Evolutionary conservation across 768 basidiomycete species (phyloP).

Genomic region (Obba rivulosa): DNA sequence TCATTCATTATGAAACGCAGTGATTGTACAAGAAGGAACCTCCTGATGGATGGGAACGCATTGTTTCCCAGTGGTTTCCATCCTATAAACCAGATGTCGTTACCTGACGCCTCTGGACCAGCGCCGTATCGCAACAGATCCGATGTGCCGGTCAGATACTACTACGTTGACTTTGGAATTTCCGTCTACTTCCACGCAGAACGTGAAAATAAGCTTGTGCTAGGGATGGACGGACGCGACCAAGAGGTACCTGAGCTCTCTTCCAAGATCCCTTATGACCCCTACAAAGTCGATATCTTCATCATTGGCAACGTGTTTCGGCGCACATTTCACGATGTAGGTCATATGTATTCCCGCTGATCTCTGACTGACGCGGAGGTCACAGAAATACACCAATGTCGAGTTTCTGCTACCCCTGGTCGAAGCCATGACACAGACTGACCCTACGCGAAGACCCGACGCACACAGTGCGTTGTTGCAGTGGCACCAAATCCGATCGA

Average conservation of each 20-base stretch:
- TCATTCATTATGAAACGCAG: constrained; percentile 5
- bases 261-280: constrained; percentile 14
- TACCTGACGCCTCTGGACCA: background rate
- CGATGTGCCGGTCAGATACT: constrained; percentile 14
- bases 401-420: background rate
- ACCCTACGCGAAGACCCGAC: background rate
- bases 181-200: too few relatives aligned
- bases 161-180: constrained; percentile 19
- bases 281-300: constrained; percentile 22
- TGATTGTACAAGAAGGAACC: constrained; percentile 16
- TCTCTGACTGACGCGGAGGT: background rate
- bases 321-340: constrained; percentile 13
- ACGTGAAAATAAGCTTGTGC: background rate
- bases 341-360: background rate
- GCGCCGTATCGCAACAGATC: background rate
- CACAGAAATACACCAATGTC: background rate
- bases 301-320: constrained; percentile 20
- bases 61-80: constrained; percentile 20
- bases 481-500: too few relatives aligned
- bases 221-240: constrained; percentile 17
- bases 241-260: constrained; percentile 20
- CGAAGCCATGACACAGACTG: background rate
- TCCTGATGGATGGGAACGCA: constrained; percentile 18
- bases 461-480: background rate
- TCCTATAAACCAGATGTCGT: constrained; percentile 1